phyloP scores from a whole-genome alignment of 2,329 filamentous ascomycete genomes.

The Sarocladium strictum region DNA sequence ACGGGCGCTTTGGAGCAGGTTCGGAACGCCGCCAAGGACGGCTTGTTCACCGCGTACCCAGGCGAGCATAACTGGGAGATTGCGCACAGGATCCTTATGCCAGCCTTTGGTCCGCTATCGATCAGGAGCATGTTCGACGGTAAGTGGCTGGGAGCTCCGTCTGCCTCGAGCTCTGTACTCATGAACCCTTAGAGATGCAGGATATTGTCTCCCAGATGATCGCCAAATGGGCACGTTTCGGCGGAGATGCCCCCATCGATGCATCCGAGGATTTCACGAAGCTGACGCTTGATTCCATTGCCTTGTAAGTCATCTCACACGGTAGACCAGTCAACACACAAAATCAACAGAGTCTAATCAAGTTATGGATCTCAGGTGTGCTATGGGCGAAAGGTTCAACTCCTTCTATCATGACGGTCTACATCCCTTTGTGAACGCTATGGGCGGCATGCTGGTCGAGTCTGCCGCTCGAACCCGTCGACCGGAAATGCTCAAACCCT shows the following conservation, averaged over 20 bases:
- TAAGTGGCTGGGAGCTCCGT: not conserved
- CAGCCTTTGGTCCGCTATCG: slow-evolving; percentile 57
- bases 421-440: slow-evolving; percentile 10
- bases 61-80: slow-evolving; percentile 32
- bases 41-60: slow-evolving; percentile 17
- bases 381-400: slow-evolving; percentile 55
- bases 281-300: slow-evolving; percentile 55
- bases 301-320: slow-evolving; percentile 27
- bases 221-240: slow-evolving; percentile 46
- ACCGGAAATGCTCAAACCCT: slow-evolving; percentile 37
- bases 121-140: slow-evolving; percentile 50
- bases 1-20: slow-evolving; percentile 40
- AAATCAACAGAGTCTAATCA: not conserved
- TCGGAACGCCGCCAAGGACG: slow-evolving; percentile 39
- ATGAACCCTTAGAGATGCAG: slow-evolving; percentile 34
- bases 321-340: not conserved
- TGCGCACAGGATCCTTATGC: slow-evolving; percentile 55
- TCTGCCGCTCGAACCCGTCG: slow-evolving; percentile 26
- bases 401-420: slow-evolving; percentile 46
- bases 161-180: not conserved
- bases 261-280: slow-evolving; percentile 56
- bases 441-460: slow-evolving; percentile 6
- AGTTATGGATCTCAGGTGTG: slow-evolving; percentile 24
- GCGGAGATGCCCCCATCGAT: slow-evolving; percentile 36
- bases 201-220: slow-evolving; percentile 47